Evolutionary conservation across 2,329 filamentous ascomycete species (phyloP), one percentile per base, ranked within the genome.

Genomic region (Basipetospora sp.): DNA sequence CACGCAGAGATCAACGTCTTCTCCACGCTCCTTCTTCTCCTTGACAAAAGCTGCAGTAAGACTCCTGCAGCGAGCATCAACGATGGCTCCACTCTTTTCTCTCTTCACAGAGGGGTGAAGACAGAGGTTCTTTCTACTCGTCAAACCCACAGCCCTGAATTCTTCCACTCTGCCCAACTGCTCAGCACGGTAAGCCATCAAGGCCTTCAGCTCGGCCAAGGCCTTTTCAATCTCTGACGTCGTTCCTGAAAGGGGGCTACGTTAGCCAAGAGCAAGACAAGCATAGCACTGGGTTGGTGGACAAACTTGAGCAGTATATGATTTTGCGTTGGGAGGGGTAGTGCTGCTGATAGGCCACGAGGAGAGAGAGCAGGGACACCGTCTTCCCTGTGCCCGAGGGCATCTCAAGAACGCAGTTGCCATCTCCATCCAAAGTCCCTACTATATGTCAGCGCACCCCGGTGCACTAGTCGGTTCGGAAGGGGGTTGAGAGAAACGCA

Each of bases 171-270:
- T 69, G 1, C 90, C 90, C n/a, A 98, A 71, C 56, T 94, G 76
- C 45, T 94, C 73, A 5, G 84, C 66, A 13, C 90, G 80, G 53
- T 94, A 96, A 53, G 92, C 92, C 87, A 98, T 98, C 38, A 98
- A 62, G 17, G 77, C 78, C 55, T 90, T 86, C 48, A 98, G 57
- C 58, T 98, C 90, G 8, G 84, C 83, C 37, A 98, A 61, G 0
- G 92, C 90, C 61, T 98, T 98, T 56, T 98, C 90, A 51, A 98
- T 98, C 63, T 98, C 90, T 27, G 90, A 98, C 87, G 98, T 98
- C 40, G 90, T 98, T 63, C 72, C 72, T 76, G 34, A 8, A 31
- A 22, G 17, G n/a, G n/a, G 13, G 20, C 4, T n/a, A 22, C 6
- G 38, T 31, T 25, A 34, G 14, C 8, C 25, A 20, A 4, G 31